Conservation (phyloP, 1,284 basidiomycete genomes). For the Ustilago lituana region DNA sequence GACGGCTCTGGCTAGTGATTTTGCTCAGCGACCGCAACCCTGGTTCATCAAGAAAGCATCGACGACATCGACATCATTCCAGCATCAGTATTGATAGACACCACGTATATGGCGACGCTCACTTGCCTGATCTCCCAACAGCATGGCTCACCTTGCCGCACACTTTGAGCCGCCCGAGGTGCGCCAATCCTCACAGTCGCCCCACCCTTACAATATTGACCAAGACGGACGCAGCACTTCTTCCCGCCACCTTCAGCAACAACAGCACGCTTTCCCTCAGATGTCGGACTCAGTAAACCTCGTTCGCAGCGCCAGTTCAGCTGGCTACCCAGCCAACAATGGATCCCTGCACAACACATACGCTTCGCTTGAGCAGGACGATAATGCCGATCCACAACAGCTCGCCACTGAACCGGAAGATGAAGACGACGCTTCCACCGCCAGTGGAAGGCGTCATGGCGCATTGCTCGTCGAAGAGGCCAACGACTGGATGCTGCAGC, state of each 20-base stretch:
- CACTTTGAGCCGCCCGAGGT: conserved; percentile 35
- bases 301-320: conserved; percentile 10
- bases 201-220: conserved; percentile 22
- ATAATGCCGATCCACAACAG: conserved; percentile 33
- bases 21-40: too few species aligned
- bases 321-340: conserved; percentile 6
- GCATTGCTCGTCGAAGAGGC: conserved; percentile 60
- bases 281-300: conserved; percentile 20
- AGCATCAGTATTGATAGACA: too few species aligned
- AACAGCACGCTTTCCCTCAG: conserved; percentile 24
- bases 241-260: conserved; percentile 8
- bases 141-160: conserved; percentile 42
- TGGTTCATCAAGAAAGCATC: too few species aligned
- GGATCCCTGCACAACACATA: conserved; percentile 6
- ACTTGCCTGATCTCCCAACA: background rate
- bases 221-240: conserved; percentile 10
- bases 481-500: conserved; percentile 64
- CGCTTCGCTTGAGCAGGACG: conserved; percentile 13
- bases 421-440: conserved; percentile 56
- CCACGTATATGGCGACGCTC: too few species aligned
- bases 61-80: background rate
- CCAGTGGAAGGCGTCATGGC: conserved; percentile 62
- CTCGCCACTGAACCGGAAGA: conserved; percentile 40
- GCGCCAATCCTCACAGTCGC: conserved; percentile 22
- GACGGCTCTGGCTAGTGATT: too few species aligned